A percentile compares a stretch with the other conserved stretches of the same genome.
These are phyloP conservation scores for Benincasa hispida DNA, from an alignment of 306 rosid species.

Conservation along the genomic window DNA sequence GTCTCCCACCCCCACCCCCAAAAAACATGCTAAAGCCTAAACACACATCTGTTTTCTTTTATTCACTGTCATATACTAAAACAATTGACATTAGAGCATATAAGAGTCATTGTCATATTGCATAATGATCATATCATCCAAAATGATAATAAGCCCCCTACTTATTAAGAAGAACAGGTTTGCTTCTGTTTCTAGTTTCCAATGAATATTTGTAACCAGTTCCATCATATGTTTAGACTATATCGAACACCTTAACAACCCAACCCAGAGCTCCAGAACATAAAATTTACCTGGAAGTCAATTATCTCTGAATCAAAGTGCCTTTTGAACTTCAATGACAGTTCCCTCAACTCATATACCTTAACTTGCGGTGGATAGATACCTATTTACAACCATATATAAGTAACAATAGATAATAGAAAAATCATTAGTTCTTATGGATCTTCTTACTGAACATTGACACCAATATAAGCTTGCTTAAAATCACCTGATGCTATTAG, in stretches of 20 bases:
- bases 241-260: neutral
- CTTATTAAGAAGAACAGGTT: neutral
- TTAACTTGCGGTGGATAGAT: slow-evolving; percentile 93
- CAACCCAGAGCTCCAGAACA: neutral
- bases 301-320: slow-evolving; percentile 87
- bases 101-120: neutral
- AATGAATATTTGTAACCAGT: neutral
- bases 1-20: too few species aligned
- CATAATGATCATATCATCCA: neutral
- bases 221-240: neutral
- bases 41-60: neutral
- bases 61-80: neutral
- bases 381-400: slow-evolving; percentile 32
- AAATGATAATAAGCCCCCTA: neutral
- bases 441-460: neutral
- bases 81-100: neutral
- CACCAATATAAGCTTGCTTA: neutral
- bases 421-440: neutral
- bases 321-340: slow-evolving; percentile 79
- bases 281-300: slow-evolving; percentile 66
- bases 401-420: neutral
- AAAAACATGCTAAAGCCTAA: neutral
- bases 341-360: slow-evolving; percentile 69
- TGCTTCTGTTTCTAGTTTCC: neutral
- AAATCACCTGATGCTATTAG: slow-evolving; percentile 69